Evolutionary conservation across 2,329 filamentous ascomycete species (phyloP).

Genomic region (Pleochaeta shiraiana): DNA sequence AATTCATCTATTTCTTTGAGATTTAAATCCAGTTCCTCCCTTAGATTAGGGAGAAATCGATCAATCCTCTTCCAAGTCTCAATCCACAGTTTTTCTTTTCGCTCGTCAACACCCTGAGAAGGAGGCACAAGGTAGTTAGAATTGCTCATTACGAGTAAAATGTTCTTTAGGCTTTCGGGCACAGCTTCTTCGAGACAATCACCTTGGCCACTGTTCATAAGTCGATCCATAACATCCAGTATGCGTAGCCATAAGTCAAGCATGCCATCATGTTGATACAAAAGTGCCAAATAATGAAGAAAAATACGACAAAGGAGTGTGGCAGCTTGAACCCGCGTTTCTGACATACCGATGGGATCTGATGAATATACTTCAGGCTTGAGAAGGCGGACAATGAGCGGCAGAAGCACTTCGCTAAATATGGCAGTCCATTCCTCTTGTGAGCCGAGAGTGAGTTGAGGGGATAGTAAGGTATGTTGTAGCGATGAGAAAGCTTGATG

Average conservation of each 20-base stretch:
- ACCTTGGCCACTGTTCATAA: conserved; percentile 90
- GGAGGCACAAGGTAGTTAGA: conserved; percentile 56
- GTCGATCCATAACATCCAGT: conserved; percentile 78
- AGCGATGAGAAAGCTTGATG: conserved; percentile 72
- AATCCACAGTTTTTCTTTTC: conserved; percentile 33
- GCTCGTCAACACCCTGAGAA: conserved; percentile 25
- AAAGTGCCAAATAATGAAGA: conserved; percentile 69
- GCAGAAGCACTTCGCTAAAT: conserved; percentile 84
- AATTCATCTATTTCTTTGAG: conserved; percentile 7
- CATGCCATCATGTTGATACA: conserved; percentile 75
- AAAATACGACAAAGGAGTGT: conserved; percentile 91
- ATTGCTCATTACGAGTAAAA: conserved; percentile 83
- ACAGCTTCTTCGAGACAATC: conserved; percentile 88
- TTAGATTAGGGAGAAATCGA: conserved; percentile 38
- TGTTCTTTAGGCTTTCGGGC: conserved; percentile 87
- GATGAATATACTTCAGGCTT: conserved; percentile 90
- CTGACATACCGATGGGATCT: conserved; percentile 82
- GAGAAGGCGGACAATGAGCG: conserved; percentile 63
- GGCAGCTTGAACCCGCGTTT: conserved; percentile 79
- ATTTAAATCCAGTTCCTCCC: conserved; percentile 33
- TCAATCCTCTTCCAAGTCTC: conserved; percentile 46
- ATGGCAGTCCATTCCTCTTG: conserved; percentile 90
- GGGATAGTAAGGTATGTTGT: conserved; percentile 67
- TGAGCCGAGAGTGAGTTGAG: conserved; percentile 55
- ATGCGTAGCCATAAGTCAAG: conserved; percentile 82